Evolutionary conservation across 179 eudicot species (phyloP).

Genomic region (Camellia oleifera): DNA sequence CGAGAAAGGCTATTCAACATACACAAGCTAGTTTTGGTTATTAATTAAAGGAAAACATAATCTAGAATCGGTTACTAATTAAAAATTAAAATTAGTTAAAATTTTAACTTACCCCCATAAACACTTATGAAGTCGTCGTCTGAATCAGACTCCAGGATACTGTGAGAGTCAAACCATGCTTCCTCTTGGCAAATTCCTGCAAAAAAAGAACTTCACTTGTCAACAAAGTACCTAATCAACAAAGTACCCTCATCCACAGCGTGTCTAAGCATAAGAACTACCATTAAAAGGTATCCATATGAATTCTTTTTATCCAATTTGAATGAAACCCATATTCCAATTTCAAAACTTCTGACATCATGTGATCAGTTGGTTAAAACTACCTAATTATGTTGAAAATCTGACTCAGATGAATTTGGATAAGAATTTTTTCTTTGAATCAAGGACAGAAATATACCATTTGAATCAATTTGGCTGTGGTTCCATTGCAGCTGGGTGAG

Average conservation of each 20-base stretch:
- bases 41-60: too few species aligned
- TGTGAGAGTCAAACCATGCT: slow-evolving; percentile 79
- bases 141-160: slow-evolving; percentile 69
- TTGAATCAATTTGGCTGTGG: slow-evolving; percentile 38
- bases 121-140: slow-evolving; percentile 82
- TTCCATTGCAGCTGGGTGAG: slow-evolving; percentile 44
- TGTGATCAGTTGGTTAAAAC: neutral
- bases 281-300: neutral
- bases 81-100: neutral
- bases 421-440: neutral
- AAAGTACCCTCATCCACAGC: neutral
- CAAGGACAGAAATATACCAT: slow-evolving; percentile 32
- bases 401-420: too few species aligned
- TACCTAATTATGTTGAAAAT: neutral
- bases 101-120: slow-evolving; percentile 46
- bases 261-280: neutral
- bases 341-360: neutral
- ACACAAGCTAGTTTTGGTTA: too few species aligned
- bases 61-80: too few species aligned
- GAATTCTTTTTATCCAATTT: too few species aligned
- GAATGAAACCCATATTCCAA: neutral
- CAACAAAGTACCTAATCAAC: neutral
- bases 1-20: too few species aligned
- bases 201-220: slow-evolving; percentile 8
- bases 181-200: slow-evolving; percentile 65